Base-by-base conservation (phyloP, 1,284 basidiomycete species). In the Malassezia furfur region DNA sequence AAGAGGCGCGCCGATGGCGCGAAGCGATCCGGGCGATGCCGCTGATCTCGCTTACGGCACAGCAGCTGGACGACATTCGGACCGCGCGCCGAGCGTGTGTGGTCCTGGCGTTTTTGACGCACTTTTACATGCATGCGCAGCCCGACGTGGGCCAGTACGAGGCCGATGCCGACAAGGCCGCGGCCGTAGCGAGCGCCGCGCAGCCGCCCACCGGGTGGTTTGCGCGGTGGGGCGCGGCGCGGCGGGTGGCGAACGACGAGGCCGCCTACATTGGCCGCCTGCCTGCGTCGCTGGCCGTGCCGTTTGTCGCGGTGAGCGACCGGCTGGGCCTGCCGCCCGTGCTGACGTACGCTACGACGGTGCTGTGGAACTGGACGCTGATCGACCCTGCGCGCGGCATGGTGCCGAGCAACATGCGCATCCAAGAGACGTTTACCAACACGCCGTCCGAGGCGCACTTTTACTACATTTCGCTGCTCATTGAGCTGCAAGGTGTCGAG, bases 341-440 rank as follows among this genome's bases (percentile, higher is more conserved):
- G 39, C 80, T 93, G 44, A 96, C 91, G 1, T 96, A 94, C 70
- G 87, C 91, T 11, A 91, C 93, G 72, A 86, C 85, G 30, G 91
- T 96, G 2, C 80, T 96, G 7, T 96, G 91, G 79, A 94, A 96
- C 71, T 94, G 88, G 88, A 75, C 77, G 75, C 60, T 74, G 37
- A 58, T 63, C 17, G 68, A 77, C 53, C 60, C 67, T 8, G 30
- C 63, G 0, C 59, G 50, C 7, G 75, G 75, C 2, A 59, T 76
- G 31, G 54, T 59, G 14, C 57, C 64, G 11, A 64, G 65, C 73
- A 50, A 66, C 63, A 12, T 57, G 59, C 30, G 43, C 49, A 83
- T 82, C 62, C 78, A 80, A 48, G 84, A 83, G 2, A 79, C 83
- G 0, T 96, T 96, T 76, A 91, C 89, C 1, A 82, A 81, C 21